These are phyloP conservation scores for Aegilops bicornis DNA, from an alignment of 176 grass and related monocot species.

Conservation along the genomic window DNA sequence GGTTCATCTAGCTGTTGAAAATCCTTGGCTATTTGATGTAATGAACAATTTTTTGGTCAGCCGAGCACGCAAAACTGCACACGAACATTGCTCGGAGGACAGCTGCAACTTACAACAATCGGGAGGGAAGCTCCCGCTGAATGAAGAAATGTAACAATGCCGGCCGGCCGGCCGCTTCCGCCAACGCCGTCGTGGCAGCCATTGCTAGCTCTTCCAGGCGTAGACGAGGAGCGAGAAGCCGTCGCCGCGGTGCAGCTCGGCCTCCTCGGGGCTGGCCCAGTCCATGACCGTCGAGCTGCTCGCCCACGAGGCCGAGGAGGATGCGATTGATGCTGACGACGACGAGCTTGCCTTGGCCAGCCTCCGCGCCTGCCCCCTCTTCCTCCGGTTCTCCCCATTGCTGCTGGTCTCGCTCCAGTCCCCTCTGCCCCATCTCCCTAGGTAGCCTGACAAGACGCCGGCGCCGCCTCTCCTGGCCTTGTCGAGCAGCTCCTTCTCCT, in stretches of 20 bases:
- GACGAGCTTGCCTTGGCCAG: slow-evolving; percentile 54
- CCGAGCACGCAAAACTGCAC: slow-evolving; percentile 47
- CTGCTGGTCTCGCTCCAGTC: slow-evolving; percentile 84
- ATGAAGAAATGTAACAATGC: slow-evolving; percentile 43
- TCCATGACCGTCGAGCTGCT: slow-evolving; percentile 87
- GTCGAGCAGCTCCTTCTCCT: slow-evolving; percentile 28
- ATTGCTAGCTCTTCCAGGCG: slow-evolving; percentile 61
- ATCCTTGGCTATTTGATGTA: not conserved
- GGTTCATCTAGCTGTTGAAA: slow-evolving; percentile 5
- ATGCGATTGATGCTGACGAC: slow-evolving; percentile 53
- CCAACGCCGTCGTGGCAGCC: not conserved
- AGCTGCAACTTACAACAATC: slow-evolving; percentile 51
- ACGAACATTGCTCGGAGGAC: slow-evolving; percentile 52
- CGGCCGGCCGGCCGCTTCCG: not conserved
- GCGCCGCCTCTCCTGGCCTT: slow-evolving; percentile 27
- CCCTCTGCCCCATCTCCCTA: slow-evolving; percentile 43
- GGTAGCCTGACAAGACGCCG: slow-evolving; percentile 33
- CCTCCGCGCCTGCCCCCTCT: slow-evolving; percentile 28
- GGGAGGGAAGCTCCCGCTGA: slow-evolving; percentile 30
- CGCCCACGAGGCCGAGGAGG: slow-evolving; percentile 48
- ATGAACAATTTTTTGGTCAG: slow-evolving; percentile 32
- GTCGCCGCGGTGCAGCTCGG: slow-evolving; percentile 64
- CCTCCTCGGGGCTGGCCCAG: slow-evolving; percentile 78
- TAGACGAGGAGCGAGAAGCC: slow-evolving; percentile 91
- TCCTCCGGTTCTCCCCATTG: slow-evolving; percentile 52